Evolutionary conservation across 305 asterid species (phyloP).

Genomic region (Rubia peregrina): DNA sequence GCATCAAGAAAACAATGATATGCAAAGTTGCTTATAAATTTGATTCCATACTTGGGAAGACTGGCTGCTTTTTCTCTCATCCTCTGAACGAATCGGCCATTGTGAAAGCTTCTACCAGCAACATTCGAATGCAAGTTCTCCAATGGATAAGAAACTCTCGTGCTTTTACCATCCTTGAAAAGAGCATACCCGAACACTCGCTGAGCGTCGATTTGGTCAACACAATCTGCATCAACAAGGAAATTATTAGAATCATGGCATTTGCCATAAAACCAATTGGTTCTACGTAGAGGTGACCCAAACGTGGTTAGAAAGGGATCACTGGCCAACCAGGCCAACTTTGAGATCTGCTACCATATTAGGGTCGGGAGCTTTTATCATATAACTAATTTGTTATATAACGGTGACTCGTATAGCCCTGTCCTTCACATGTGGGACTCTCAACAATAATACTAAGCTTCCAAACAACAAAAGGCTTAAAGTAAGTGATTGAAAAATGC

Average conservation of each 20-base stretch:
- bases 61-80: constrained; percentile 51
- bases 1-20: neutral
- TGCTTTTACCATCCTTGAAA: constrained; percentile 47
- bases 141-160: constrained; percentile 44
- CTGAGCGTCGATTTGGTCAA: constrained; percentile 53
- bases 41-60: constrained; percentile 38
- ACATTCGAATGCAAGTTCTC: constrained; percentile 40
- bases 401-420: too few relatives aligned
- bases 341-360: too few relatives aligned
- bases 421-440: too few relatives aligned
- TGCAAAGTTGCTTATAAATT: neutral
- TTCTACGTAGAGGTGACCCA: too few relatives aligned
- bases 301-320: too few relatives aligned
- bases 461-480: neutral
- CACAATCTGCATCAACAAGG: constrained; percentile 37
- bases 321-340: too few relatives aligned
- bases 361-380: too few relatives aligned
- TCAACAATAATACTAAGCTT: neutral
- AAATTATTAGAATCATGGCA: too few relatives aligned
- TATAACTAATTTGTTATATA: too few relatives aligned
- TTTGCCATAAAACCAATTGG: too few relatives aligned
- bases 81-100: constrained; percentile 54
- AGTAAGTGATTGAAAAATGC: neutral
- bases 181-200: constrained; percentile 53
- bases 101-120: constrained; percentile 53